A percentile compares a stretch with the other conserved stretches of the same genome.
Evolutionary conservation across 495 filamentous ascomycete genomes (phyloP).

Genomic region (Apodospora peruviana): DNA sequence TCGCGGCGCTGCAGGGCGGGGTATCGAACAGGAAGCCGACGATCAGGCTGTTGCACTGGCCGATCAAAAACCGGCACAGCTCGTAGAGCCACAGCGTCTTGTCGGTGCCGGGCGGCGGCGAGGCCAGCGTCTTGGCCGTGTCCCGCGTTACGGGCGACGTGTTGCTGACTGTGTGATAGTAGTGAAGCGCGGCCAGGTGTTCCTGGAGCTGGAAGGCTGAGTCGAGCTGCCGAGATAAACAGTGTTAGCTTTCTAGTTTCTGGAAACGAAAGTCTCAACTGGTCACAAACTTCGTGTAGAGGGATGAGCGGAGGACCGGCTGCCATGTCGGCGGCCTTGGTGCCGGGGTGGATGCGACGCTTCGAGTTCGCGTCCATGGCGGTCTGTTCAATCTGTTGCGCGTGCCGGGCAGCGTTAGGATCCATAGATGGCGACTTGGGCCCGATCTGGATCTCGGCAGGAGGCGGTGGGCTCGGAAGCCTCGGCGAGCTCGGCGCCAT

Average conservation of each 20-base stretch:
- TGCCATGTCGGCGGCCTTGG: conserved; percentile 83
- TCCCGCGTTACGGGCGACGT: conserved; percentile 66
- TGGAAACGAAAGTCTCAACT: not conserved
- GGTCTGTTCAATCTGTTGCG: conserved; percentile 54
- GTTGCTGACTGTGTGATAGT: conserved; percentile 62
- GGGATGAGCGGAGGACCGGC: conserved; percentile 84
- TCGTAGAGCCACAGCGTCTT: conserved; percentile 94
- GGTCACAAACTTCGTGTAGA: conserved; percentile 62
- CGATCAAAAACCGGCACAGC: conserved; percentile 87
- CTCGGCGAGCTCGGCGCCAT: conserved; percentile 74
- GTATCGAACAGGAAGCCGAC: conserved; percentile 86
- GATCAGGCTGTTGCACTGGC: conserved; percentile 87
- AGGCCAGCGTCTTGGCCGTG: conserved; percentile 66
- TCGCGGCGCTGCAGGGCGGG: conserved; percentile 76
- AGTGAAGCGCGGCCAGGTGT: conserved; percentile 88
- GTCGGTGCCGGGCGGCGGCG: conserved; percentile 73
- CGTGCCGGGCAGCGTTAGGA: conserved; percentile 45
- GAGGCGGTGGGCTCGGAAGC: conserved; percentile 81
- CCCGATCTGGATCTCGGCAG: conserved; percentile 84
- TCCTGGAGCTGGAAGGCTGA: conserved; percentile 98
- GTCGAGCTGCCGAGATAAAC: conserved; percentile 58
- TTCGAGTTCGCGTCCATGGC: conserved; percentile 52
- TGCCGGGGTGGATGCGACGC: conserved; percentile 86
- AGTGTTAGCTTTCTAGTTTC: conserved; percentile 4
- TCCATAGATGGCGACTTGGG: conserved; percentile 72